phyloP scores from a whole-genome alignment of 805 yeast species.

The Clavispora vitiphila region DNA sequence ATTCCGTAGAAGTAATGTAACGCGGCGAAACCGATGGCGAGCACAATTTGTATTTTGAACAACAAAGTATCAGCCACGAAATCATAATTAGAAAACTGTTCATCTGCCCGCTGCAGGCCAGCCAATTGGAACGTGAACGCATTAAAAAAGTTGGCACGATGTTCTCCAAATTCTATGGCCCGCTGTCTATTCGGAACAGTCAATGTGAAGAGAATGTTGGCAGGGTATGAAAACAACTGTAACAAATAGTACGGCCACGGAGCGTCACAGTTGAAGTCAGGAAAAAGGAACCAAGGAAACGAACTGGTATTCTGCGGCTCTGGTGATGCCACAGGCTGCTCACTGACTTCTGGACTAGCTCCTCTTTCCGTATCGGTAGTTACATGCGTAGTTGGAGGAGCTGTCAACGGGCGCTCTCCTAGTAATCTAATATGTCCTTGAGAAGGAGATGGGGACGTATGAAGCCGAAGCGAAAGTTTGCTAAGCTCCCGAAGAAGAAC shows the following conservation, averaged over 20 bases:
- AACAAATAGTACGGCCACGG: conserved; percentile 2
- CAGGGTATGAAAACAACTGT: conserved; percentile 6
- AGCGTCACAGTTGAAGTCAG: conserved; percentile 3
- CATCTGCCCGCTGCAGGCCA: background rate
- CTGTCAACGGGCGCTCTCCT: conserved; percentile 7
- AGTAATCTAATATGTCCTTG: conserved; percentile 1
- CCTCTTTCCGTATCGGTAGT: background rate
- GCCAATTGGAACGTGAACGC: conserved; percentile 10
- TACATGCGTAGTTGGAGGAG: conserved; percentile 1
- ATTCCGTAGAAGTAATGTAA: conserved; percentile 1
- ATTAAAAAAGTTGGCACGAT: conserved; percentile 3
- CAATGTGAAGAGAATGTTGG: conserved; percentile 8
- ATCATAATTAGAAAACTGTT: conserved; percentile 3
- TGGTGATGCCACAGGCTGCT: background rate
- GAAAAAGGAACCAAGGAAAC: conserved; percentile 5
- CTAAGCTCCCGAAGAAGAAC: conserved; percentile 29
- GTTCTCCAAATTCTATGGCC: conserved; percentile 8
- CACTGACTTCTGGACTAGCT: background rate
- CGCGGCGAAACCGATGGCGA: conserved; percentile 4
- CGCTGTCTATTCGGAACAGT: conserved; percentile 15
- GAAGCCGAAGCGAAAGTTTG: conserved; percentile 17
- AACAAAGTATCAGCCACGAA: conserved; percentile 6
- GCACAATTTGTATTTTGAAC: conserved; percentile 7
- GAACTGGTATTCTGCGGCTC: background rate
- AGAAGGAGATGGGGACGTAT: background rate